Base-by-base conservation (phyloP, 306 rosid genomes). In the Cajanus cajan region DNA sequence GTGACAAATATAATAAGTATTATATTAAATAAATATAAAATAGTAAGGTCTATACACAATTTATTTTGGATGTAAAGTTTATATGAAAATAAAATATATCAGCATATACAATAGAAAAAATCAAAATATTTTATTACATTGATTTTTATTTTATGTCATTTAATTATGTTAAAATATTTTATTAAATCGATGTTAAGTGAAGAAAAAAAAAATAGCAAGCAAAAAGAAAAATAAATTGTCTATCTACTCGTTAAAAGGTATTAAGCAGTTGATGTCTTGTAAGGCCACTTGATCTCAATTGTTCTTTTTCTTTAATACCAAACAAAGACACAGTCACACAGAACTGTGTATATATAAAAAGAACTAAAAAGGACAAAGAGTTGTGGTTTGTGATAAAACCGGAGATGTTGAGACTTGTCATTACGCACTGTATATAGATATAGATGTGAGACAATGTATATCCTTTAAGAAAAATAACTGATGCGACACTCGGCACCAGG, bases 231-330 rank as follows among this genome's bases (percentile, higher is more conserved):
- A n/a, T n/a, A n/a, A n/a, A 18, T 45, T 14, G 18, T 45, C 52
- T 41, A 1, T 41, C 47, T 9, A 2, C 11, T 25, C 61, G 15
- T 47, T 31, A 18, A 25, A 24, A 7, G 9, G 25, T 8, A 13
- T 28, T 45, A 48, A 50, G 76, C 63, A 28, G 31, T 12, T 47
- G 16, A 8, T 72, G 21, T 36, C 37, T 14, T 66, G 40, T 24
- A n/a, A 21, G 45, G 58, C 74, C 76, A 50, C 83, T 40, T 74
- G 74, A 50, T 57, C 31, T 36, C 78, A 51, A 51, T 28, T 69
- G 63, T 50, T 2, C 58, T 21, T 61, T 16, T 14, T 63, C 34
- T 25, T 58, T 58, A 59, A 25, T 14, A 21, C n/a, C 74, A 12
- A 44, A 11, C 39, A 25, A 34, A 40, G 37, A 80, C 79, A 59